phyloP scores from a whole-genome alignment of 495 filamentous ascomycete genomes.

The Poronia punctata region DNA sequence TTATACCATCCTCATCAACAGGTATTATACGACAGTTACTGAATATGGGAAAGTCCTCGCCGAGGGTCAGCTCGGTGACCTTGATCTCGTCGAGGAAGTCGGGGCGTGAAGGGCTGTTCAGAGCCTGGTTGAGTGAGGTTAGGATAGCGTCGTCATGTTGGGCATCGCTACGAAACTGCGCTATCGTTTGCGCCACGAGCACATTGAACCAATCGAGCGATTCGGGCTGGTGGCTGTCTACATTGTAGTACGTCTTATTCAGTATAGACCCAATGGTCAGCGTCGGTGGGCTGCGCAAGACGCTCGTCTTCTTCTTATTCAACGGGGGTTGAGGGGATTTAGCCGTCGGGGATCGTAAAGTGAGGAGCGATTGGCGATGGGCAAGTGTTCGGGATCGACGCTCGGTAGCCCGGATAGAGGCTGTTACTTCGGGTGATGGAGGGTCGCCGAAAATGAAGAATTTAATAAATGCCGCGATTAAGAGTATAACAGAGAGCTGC shows the following conservation, averaged over 20 bases:
- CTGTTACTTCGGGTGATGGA: conserved; percentile 69
- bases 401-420: conserved; percentile 59
- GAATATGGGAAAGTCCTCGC: conserved; percentile 97
- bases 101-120: conserved; percentile 80
- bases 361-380: conserved; percentile 61
- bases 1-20: conserved; percentile 63
- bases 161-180: conserved; percentile 87
- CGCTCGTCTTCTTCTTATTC: conserved; percentile 69
- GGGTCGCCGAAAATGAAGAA: conserved; percentile 99
- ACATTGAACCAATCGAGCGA: conserved; percentile 99
- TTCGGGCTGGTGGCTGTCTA: conserved; percentile 93
- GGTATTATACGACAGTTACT: conserved; percentile 94
- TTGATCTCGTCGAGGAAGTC: conserved; percentile 88
- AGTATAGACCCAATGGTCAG: conserved; percentile 83
- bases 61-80: conserved; percentile 85
- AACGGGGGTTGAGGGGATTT: conserved; percentile 41
- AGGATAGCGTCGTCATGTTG: conserved; percentile 86
- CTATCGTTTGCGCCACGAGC: conserved; percentile 90
- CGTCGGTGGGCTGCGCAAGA: conserved; percentile 58
- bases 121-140: conserved; percentile 77
- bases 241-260: conserved; percentile 95
- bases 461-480: conserved; percentile 93
- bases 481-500: conserved; percentile 81
- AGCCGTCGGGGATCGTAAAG: conserved; percentile 35
- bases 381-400: conserved; percentile 56